Percentiles rank a stretch among this genome's conserved stretches.
Evolutionary conservation across 495 filamentous ascomycete species (phyloP).

Genomic region (Penicillium paradoxum): DNA sequence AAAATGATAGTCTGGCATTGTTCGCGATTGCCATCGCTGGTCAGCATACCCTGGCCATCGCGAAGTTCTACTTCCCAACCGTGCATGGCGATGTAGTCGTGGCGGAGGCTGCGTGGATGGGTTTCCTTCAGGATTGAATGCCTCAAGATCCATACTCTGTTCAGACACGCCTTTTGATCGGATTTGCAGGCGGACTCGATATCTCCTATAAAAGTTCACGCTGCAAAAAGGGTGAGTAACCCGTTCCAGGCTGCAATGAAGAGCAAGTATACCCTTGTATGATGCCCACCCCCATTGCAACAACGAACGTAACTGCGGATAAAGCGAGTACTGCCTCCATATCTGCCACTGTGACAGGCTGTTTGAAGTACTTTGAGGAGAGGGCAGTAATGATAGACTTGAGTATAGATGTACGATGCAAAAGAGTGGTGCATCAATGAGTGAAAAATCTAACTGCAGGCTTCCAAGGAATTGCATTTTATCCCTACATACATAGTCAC

Average conservation of each 20-base stretch:
- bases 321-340: conserved; percentile 18
- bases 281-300: conserved; percentile 10
- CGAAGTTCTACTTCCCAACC: conserved; percentile 4
- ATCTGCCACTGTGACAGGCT: neutral
- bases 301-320: conserved; percentile 11
- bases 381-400: neutral
- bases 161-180: conserved; percentile 2
- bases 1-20: neutral
- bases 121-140: neutral
- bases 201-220: conserved; percentile 12
- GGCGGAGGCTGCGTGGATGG: neutral
- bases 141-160: conserved; percentile 9
- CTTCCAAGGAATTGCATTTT: neutral
- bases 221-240: conserved; percentile 3
- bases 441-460: too few relatives aligned
- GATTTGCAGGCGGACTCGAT: conserved; percentile 16
- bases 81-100: conserved; percentile 5
- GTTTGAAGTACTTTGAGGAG: neutral
- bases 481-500: too few relatives aligned
- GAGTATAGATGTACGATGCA: conserved; percentile 6
- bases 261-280: conserved; percentile 10
- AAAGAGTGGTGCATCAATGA: neutral
- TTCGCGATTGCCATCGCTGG: neutral
- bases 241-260: neutral
- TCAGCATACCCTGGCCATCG: neutral